Percentiles rank a stretch among this genome's conserved stretches.
Conservation (phyloP, 805 yeast genomes). For the Candida glaebosa region DNA sequence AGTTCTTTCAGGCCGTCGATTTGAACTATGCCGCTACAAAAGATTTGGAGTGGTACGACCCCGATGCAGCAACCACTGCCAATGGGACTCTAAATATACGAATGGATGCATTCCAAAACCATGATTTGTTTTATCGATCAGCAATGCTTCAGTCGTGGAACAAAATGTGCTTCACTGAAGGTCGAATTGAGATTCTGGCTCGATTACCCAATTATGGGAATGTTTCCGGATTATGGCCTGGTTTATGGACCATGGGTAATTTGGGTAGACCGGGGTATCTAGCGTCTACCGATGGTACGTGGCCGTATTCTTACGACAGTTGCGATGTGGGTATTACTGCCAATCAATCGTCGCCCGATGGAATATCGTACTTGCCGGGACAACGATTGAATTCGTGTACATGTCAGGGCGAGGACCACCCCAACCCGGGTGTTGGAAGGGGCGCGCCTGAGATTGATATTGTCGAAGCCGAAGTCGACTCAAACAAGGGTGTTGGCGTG, state of each 20-base stretch:
- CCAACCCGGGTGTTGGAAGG: conserved; percentile 33
- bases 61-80: conserved; percentile 38
- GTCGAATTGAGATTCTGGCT: conserved; percentile 28
- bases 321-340: conserved; percentile 40
- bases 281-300: conserved; percentile 38
- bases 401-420: conserved; percentile 35
- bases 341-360: conserved; percentile 39
- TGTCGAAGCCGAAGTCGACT: conserved; percentile 75
- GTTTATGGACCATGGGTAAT: conserved; percentile 41
- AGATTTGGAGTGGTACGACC: conserved; percentile 44
- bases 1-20: conserved; percentile 40
- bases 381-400: conserved; percentile 33
- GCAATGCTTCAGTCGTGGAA: conserved; percentile 41
- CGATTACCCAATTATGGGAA: conserved; percentile 33
- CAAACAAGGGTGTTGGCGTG: conserved; percentile 48
- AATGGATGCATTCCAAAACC: conserved; percentile 36
- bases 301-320: conserved; percentile 38
- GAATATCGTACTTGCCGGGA: conserved; percentile 39
- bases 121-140: conserved; percentile 32
- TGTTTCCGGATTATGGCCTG: conserved; percentile 39
- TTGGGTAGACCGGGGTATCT: conserved; percentile 36
- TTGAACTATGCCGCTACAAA: conserved; percentile 40
- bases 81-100: conserved; percentile 32
- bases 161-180: conserved; percentile 34
- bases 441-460: conserved; percentile 75